Conservation (phyloP, 2,329 filamentous ascomycete species). For the Verticillium nubilum region DNA sequence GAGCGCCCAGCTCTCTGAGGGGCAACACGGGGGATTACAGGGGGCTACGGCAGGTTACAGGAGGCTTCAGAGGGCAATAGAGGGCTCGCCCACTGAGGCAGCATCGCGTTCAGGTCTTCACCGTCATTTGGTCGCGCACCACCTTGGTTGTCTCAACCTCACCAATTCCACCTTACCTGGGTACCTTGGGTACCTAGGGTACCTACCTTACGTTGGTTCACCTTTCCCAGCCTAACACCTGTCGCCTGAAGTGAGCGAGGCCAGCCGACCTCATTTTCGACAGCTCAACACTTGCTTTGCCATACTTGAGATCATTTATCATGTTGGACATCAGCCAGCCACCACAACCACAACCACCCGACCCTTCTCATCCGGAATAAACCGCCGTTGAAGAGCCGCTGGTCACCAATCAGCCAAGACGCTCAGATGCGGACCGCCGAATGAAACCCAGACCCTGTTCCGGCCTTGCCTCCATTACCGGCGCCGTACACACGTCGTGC, state of each 20-base stretch:
- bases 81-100: background rate
- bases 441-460: background rate
- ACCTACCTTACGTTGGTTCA: too few relatives aligned
- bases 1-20: background rate
- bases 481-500: background rate
- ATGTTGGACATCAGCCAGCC: background rate
- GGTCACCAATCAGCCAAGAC: background rate
- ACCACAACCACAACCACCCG: background rate
- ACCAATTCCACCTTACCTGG: background rate
- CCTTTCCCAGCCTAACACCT: too few relatives aligned
- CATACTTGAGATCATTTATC: background rate
- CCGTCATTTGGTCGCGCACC: background rate
- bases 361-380: background rate
- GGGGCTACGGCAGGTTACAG: background rate
- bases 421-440: background rate
- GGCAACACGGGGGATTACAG: background rate
- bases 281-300: background rate
- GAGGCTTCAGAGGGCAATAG: background rate
- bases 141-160: background rate
- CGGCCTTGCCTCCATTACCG: background rate
- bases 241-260: too few relatives aligned
- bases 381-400: background rate
- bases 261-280: too few relatives aligned
- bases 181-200: too few relatives aligned
- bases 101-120: background rate